Conservation (phyloP, 352 stramenopile species). For the Phytophthora pluvialis region DNA sequence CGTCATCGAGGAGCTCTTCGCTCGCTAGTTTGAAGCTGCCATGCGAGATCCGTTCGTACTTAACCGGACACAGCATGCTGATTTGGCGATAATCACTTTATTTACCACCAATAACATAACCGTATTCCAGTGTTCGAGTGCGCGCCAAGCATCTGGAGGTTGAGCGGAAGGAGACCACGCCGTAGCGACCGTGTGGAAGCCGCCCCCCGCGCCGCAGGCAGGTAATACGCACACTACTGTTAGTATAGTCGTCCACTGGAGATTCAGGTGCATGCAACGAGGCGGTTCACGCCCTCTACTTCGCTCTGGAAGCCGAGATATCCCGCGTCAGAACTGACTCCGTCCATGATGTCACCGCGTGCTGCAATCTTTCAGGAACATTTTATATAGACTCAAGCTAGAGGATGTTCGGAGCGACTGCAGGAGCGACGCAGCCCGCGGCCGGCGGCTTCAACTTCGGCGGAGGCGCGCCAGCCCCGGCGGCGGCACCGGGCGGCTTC, state of each 20-base stretch:
- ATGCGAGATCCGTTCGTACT: constrained; percentile 27
- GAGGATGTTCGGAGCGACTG: constrained; percentile 62
- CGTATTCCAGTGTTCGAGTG: constrained; percentile 3
- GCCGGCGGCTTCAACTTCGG: constrained; percentile 60
- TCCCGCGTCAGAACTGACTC: not conserved
- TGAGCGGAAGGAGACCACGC: constrained; percentile 13
- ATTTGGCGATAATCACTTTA: constrained; percentile 26
- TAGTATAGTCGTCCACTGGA: not conserved
- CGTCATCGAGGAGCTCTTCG: constrained; percentile 20
- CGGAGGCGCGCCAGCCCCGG: constrained; percentile 26
- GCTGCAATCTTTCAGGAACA: constrained; percentile 26
- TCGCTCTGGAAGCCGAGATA: constrained; percentile 17
- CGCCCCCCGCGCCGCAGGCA: constrained; percentile 11
- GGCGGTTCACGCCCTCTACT: not conserved
- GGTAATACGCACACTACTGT: constrained; percentile 8
- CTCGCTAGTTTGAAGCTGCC: constrained; percentile 26
- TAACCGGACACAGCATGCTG: not conserved
- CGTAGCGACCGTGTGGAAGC: constrained; percentile 14
- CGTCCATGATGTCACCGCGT: constrained; percentile 5
- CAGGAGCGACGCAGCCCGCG: constrained; percentile 31
- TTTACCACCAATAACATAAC: constrained; percentile 19
- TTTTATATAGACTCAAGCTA: not conserved
- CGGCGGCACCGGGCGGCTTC: constrained; percentile 37
- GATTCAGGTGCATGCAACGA: not conserved
- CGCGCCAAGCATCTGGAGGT: constrained; percentile 35